Conservation (phyloP, 2,329 filamentous ascomycete species). For the Diaporthe australafricana region DNA sequence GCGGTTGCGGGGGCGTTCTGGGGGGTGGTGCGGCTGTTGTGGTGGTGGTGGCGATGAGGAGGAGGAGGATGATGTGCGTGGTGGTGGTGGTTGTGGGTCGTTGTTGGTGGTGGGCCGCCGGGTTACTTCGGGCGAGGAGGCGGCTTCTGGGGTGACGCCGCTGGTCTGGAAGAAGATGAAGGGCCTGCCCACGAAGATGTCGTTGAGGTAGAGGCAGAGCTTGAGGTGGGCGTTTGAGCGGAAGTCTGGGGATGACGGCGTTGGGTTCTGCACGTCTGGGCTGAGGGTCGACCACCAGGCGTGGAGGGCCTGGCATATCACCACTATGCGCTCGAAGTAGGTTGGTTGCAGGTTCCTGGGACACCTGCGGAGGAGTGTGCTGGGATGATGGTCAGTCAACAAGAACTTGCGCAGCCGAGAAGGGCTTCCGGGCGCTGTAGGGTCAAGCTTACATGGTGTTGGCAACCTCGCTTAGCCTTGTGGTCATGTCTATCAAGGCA, state of each 20-base stretch:
- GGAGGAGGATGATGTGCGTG: background rate
- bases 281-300: constrained; percentile 55
- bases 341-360: constrained; percentile 52
- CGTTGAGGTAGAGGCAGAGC: constrained; percentile 63
- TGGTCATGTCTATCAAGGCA: constrained; percentile 45
- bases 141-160: constrained; percentile 16
- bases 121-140: constrained; percentile 7
- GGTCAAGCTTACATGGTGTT: constrained; percentile 55
- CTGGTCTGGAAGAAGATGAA: constrained; percentile 57
- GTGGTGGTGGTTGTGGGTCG: no score
- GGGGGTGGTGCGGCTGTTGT: background rate
- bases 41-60: constrained; percentile 4
- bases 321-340: constrained; percentile 52
- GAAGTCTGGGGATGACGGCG: constrained; percentile 53
- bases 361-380: constrained; percentile 51
- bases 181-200: constrained; percentile 65
- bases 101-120: background rate
- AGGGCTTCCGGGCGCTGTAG: no score
- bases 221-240: constrained; percentile 63
- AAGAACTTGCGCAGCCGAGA: background rate
- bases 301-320: constrained; percentile 51
- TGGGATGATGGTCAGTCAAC: constrained; percentile 43
- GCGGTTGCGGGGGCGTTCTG: constrained; percentile 32
- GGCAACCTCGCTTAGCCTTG: constrained; percentile 52
- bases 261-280: constrained; percentile 53